A percentile compares a stretch with the other conserved stretches of the same genome.
These are phyloP conservation scores for Termitomyces sp. DNA, from an alignment of 768 basidiomycete genomes.

Conservation along the genomic window DNA sequence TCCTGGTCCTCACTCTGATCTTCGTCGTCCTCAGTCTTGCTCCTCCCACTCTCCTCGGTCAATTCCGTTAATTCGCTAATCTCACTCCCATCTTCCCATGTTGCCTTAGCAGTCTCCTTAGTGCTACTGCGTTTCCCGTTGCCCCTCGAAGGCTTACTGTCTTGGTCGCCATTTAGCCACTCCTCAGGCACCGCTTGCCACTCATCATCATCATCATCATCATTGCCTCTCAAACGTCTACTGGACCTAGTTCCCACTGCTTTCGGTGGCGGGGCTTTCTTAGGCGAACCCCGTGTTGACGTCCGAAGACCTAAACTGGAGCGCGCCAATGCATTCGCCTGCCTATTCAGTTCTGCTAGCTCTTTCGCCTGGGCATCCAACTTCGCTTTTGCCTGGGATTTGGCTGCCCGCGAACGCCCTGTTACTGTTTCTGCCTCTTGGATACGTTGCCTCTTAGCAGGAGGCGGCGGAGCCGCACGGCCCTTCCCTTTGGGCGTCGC, in stretches of 20 bases:
- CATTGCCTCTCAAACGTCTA: constrained; percentile 59
- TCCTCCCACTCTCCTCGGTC: constrained; percentile 40
- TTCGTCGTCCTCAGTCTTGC: constrained; percentile 12
- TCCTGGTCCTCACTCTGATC: constrained; percentile 10
- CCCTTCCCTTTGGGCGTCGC: constrained; percentile 11
- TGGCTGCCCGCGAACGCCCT: constrained; percentile 60
- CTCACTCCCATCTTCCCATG: constrained; percentile 62
- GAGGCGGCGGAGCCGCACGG: constrained; percentile 6
- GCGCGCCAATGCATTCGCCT: constrained; percentile 30
- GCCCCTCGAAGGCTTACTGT: constrained; percentile 4
- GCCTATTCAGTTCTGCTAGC: constrained; percentile 57
- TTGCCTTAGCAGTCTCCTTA: constrained; percentile 35
- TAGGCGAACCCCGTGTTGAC: constrained; percentile 7
- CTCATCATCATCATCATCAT: constrained; percentile 59
- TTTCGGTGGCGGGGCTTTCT: constrained; percentile 25
- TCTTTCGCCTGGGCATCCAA: constrained; percentile 68
- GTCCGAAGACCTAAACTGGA: constrained; percentile 9
- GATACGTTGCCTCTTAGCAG: constrained; percentile 20
- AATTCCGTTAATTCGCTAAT: constrained; percentile 76
- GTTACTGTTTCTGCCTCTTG: constrained; percentile 14
- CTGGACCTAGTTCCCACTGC: constrained; percentile 58
- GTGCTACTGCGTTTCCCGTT: constrained; percentile 12
- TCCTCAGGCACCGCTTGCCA: constrained; percentile 83
- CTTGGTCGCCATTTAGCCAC: constrained; percentile 45
- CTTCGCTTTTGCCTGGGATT: constrained; percentile 66